These are phyloP conservation scores for Elsinoe fawcettii DNA, from an alignment of 2,329 filamentous ascomycete species.

Conservation along the genomic window DNA sequence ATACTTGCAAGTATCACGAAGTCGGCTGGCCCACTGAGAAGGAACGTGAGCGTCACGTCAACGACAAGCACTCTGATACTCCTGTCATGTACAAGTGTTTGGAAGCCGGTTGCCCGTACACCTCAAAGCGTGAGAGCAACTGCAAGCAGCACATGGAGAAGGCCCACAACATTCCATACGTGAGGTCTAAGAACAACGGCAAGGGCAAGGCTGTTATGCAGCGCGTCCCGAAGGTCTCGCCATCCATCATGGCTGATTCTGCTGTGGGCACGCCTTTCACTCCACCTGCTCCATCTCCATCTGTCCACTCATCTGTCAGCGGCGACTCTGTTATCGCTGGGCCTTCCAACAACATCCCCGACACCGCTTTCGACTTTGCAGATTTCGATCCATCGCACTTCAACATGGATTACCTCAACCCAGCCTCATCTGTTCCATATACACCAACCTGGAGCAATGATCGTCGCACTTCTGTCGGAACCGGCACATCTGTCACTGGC, in stretches of 20 bases:
- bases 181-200: conserved; percentile 86
- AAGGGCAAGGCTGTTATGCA: conserved; percentile 50
- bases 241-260: conserved; percentile 55
- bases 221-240: conserved; percentile 53
- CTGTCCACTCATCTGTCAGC: conserved; percentile 29
- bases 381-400: conserved; percentile 30
- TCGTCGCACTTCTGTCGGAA: conserved; percentile 20
- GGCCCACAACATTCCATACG: conserved; percentile 81
- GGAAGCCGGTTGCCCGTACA: conserved; percentile 61
- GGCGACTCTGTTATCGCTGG: conserved; percentile 24
- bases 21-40: conserved; percentile 96
- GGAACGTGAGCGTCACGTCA: conserved; percentile 89
- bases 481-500: conserved; percentile 27
- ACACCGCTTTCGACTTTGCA: conserved; percentile 27
- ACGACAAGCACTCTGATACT: conserved; percentile 82
- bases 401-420: conserved; percentile 23
- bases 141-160: conserved; percentile 99
- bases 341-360: conserved; percentile 26
- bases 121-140: conserved; percentile 91
- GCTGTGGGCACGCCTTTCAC: conserved; percentile 29
- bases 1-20: conserved; percentile 80
- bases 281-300: conserved; percentile 33
- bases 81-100: conserved; percentile 78
- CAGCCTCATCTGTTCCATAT: conserved; percentile 23
- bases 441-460: conserved; percentile 31